Percentiles rank a stretch among this genome's conserved stretches.
These are phyloP conservation scores for Fraxinus velutina DNA, from an alignment of 305 asterid species.

Conservation along the genomic window DNA sequence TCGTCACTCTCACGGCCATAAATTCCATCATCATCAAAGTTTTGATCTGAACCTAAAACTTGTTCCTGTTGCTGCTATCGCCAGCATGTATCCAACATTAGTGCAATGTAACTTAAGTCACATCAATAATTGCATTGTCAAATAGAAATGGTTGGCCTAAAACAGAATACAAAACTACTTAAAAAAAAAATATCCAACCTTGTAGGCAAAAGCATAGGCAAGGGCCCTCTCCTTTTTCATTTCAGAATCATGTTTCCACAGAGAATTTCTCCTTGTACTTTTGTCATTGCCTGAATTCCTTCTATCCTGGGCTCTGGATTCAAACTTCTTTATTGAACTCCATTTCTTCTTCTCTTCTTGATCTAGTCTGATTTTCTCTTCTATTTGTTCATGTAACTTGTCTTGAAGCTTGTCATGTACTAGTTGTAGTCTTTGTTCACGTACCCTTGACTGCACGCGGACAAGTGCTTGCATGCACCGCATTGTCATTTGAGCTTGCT, in stretches of 20 bases:
- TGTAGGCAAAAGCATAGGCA: constrained; percentile 67
- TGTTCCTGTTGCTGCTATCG: constrained; percentile 40
- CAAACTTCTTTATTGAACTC: constrained; percentile 37
- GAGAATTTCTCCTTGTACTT: constrained; percentile 22
- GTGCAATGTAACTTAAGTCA: neutral
- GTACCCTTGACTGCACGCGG: constrained; percentile 82
- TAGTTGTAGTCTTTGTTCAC: constrained; percentile 62
- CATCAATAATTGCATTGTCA: neutral
- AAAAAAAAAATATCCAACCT: constrained; percentile 40
- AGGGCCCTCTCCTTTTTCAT: constrained; percentile 62
- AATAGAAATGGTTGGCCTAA: neutral
- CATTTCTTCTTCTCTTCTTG: constrained; percentile 35
- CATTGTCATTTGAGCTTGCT: constrained; percentile 94
- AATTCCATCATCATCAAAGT: constrained; percentile 23
- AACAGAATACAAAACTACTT: neutral
- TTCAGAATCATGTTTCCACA: constrained; percentile 25
- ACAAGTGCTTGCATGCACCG: constrained; percentile 92
- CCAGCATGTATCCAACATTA: neutral
- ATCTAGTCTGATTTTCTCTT: constrained; percentile 27
- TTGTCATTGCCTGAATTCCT: constrained; percentile 18
- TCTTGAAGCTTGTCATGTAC: constrained; percentile 51
- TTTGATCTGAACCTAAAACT: constrained; percentile 23
- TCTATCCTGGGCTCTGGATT: constrained; percentile 44
- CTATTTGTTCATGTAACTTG: constrained; percentile 39
- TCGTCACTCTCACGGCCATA: constrained; percentile 38